These are phyloP conservation scores for Brettanomyces nanus DNA, from an alignment of 805 yeast species.

Conservation along the genomic window DNA sequence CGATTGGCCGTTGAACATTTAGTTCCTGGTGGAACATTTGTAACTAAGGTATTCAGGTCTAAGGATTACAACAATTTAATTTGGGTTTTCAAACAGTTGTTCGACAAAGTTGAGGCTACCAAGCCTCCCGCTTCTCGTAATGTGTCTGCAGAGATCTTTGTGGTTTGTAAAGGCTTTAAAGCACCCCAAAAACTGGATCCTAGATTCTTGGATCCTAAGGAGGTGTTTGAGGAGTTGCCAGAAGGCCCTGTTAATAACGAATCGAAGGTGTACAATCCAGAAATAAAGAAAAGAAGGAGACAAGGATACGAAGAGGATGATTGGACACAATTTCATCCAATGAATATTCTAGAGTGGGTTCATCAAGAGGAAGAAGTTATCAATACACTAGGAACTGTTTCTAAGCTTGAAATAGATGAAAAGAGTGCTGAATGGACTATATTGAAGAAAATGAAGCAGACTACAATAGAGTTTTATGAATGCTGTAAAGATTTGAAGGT, in stretches of 20 bases:
- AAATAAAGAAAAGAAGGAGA: conserved; percentile 80
- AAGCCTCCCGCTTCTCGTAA: conserved; percentile 99
- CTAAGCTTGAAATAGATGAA: conserved; percentile 54
- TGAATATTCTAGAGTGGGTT: conserved; percentile 74
- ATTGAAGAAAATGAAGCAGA: conserved; percentile 62
- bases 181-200: conserved; percentile 96
- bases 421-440: conserved; percentile 66
- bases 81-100: conserved; percentile 96
- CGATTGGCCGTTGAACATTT: conserved; percentile 91
- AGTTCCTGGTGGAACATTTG: conserved; percentile 87
- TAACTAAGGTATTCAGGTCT: conserved; percentile 96
- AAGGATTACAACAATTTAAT: conserved; percentile 93
- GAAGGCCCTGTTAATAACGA: conserved; percentile 72
- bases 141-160: conserved; percentile 98
- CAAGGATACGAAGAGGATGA: conserved; percentile 97
- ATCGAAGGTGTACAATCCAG: conserved; percentile 92
- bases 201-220: conserved; percentile 80
- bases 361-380: conserved; percentile 71
- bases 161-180: conserved; percentile 90
- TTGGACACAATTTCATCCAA: conserved; percentile 58
- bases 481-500: conserved; percentile 90
- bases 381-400: conserved; percentile 65
- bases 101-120: conserved; percentile 96
- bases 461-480: conserved; percentile 70
- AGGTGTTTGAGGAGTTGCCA: conserved; percentile 87